Base-by-base conservation (phyloP, 306 rosid species). In the Trifolium subterraneum region DNA sequence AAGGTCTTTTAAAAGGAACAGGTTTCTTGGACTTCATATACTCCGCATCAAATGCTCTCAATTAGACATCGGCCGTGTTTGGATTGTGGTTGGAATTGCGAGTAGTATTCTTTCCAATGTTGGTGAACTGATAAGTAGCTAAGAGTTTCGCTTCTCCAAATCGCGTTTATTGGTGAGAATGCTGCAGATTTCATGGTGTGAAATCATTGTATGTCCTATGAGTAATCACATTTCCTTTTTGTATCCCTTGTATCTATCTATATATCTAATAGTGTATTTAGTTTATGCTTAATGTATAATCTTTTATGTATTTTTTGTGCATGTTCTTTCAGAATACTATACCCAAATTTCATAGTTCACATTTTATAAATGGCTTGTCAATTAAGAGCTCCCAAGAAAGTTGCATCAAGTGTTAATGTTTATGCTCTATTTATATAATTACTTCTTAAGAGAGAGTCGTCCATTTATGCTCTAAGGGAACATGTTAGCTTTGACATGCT, bases 21-120 rank as follows among this genome's bases (percentile, higher is more conserved):
- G 98, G 96, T 47, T 93, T 93, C 90, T 89, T 93, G 87, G 98
- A 93, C 87, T 93, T 93, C 72, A 68, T 93, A 65, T 88, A 93
- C 72, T 83, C 92, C 1, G 71, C 69, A 1, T 82, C 97, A 29
- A 86, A 93, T 73, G 88, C 93, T 75, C 78, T 91, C 78, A 85
- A 86, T 20, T 87, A 89, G 85, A 68, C 72, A 22, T 25, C 23
- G 16, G 19, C 60, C 35, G 3, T 52, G 12, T 59, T 58, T 27
- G 64, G 18, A 12, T 58, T 27, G 39, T 5, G 39, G 64, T 29
- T 29, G 6, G 33, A 29, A 29, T 29, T 29, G 33, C 6, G 1
- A 29, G 33, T 25, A 58, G 36, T 18, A 25, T 59, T 25, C 38
- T 59, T 59, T 59, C 19, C 64, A 59, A 59, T 59, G 64, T 3